Base-by-base conservation (phyloP, 768 basidiomycete genomes). In the Kwoniella pini region DNA sequence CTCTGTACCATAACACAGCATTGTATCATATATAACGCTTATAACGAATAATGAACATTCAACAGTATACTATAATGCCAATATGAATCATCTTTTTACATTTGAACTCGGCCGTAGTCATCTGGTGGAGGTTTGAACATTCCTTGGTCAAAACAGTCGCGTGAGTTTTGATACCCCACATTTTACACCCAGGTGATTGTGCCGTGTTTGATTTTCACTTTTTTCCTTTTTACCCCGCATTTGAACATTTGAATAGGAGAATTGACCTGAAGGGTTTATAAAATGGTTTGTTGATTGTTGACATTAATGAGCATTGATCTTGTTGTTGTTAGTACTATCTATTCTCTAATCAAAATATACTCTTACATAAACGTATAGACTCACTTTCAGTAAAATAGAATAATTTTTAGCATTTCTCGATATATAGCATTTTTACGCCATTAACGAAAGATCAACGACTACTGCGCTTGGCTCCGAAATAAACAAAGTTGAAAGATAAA, bases 141-240 rank as follows among this genome's bases (percentile, higher is more conserved):
- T 22, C 10, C 24, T 39, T 36, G 51, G 51, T 36, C 51, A 54
- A 39, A 42, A 12, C 40, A 44, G 54, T 55, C 54, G 54, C 54
- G 54, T 55, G 54, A 31, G 43, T 13, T 24, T n/a, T 9, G 15
- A 44, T 40, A 40, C 54, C 38, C 38, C 24, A 30, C 24, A 2
- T 55, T 24, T 6, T 4, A 27, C 12, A 4, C 13, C 6, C 46
- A 15, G 21, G 50, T 19, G 50, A 30, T 19, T 19, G 40, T 42
- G 19, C 40, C 40, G 11, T 42, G 40, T 42, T 13, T 42, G 40
- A 19, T 42, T 13, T 42, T 42, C 40, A 42, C 12, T 19, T 13
- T 42, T 19, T 11, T 42, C 12, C 11, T 12, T 42, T 2, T 53
- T 53, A 33, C 51, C 51, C 51, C 51, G 51, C 36, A 42, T 53